Evolutionary conservation across 768 basidiomycete genomes (phyloP).

Genomic region (Rhodotorula toruloides): DNA sequence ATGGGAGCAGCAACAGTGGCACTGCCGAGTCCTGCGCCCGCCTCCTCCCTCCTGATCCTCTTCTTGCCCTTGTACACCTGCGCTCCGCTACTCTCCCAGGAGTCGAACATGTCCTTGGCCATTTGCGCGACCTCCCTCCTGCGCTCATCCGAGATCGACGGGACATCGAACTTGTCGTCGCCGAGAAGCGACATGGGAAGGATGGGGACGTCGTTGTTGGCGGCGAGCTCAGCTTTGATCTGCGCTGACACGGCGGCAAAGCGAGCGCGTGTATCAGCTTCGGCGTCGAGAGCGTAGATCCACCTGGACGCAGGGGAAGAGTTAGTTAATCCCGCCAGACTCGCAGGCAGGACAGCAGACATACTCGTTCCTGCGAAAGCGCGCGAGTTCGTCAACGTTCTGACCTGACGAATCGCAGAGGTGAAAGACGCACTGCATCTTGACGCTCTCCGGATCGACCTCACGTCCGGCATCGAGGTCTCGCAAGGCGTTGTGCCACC

Average conservation of each 20-base stretch:
- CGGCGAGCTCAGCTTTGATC: conserved; percentile 18
- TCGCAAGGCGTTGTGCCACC: conserved; percentile 21
- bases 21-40: too few relatives aligned
- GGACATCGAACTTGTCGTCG: conserved; percentile 14
- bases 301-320: too few relatives aligned
- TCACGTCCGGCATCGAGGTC: neutral
- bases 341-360: too few relatives aligned
- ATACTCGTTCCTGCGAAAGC: neutral
- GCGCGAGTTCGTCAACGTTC: neutral
- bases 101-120: neutral
- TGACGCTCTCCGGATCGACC: conserved; percentile 13
- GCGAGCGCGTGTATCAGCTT: conserved; percentile 10
- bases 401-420: neutral
- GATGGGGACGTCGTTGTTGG: neutral
- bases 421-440: conserved; percentile 12
- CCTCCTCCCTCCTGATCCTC: too few relatives aligned
- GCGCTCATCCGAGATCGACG: conserved; percentile 1
- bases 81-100: neutral
- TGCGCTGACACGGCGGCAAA: neutral
- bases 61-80: neutral
- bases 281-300: conserved; percentile 6
- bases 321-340: too few relatives aligned
- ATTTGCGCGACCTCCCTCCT: neutral
- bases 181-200: conserved; percentile 19
- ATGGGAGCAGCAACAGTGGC: too few relatives aligned